Base-by-base conservation (phyloP, 2,329 filamentous ascomycete genomes). In the Massarina eburnea region DNA sequence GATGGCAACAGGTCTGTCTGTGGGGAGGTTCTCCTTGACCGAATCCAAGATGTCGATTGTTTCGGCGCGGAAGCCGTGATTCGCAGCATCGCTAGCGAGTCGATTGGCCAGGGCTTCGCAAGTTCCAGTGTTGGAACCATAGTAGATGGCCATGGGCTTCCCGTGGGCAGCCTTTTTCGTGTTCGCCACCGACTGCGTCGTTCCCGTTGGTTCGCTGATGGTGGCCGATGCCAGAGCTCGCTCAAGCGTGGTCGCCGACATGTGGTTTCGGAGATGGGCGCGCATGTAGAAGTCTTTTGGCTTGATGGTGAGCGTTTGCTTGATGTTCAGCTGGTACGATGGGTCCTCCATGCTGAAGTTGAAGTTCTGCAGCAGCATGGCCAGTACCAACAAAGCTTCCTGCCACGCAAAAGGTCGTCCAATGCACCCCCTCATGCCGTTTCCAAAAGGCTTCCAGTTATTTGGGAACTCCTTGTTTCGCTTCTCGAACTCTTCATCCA, bases 351-450 rank as follows among this genome's bases (percentile, higher is more conserved):
- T 60, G 4, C 66, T 56, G 44, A 76, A 67, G 45, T 74, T 70
- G 57, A 76, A 76, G 39, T 71, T 69, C 51, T 76, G 73, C n/a
- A 76, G 49, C 12, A 76, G 62, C 44, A 75, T 68, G 0, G 71
- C 72, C 37, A 68, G 61, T 15, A 68, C 67, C 21, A 81, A 63
- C 3, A 80, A 52, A 2, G 73, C 71, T 48, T 81, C 79, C 54
- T 81, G 79, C 75, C 76, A 79, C 0, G 78, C 78, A 45, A 82
- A 81, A 0, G 76, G 69, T 1, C 78, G 67, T 4, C 79, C 78
- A 24, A 81, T 80, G 45, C 79, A 82, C 14, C 64, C 76, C 19
- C 79, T 67, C 57, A 75, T 68, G 1, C 39, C 79, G 26, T 75
- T 81, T 1, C 79, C 79, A 48, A 81, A 81, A 0, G 79, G 79